Evolutionary conservation across 352 stramenopile genomes (phyloP), one percentile per base, ranked within the genome.

Genomic region (Pythium folliculosum): DNA sequence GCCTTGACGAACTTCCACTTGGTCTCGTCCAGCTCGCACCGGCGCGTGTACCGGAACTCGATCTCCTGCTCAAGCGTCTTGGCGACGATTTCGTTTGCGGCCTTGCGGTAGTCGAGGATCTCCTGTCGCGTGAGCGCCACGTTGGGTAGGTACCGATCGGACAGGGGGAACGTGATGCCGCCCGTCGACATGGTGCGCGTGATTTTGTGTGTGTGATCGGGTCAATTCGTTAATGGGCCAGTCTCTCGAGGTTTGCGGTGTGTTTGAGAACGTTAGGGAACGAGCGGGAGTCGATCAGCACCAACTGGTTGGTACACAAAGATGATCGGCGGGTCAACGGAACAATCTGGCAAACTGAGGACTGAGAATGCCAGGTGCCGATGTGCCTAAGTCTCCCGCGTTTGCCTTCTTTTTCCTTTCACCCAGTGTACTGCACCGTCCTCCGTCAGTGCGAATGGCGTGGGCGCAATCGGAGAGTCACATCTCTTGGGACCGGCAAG

Each of bases 1-100:
- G 38, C 10, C 37, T 72, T 73, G 48, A 75, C 50, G 19, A 79
- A 77, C 60, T 75, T 77, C 73, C 73, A 79, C 25, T 69, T 71
- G n/a, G 16, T 25, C 1, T 72, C 67, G 44, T 72, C 63, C 4
- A 79, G 65, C 38, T 62, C 50, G 30, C 48, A 55, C 19, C 57
- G 52, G 48, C 61, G 50, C 4, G 38, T 1, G 50, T 65, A 67
- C 10, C 73, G 73, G 19, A 71, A 77, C 17, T 68, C 54, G 19
- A 69, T 80, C 63, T 86, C 80, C 12, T 82, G 77, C 17, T 73
- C 69, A n/a, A 89, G 65, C 2, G 80, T 85, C 51, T 73, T 66
- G 3, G 61, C 63, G 2, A 89, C 72, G 50, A 86, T 78, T 51
- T 77, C 77, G 32, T 75, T 70, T 0, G 72, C 74, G 13, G 84